phyloP scores from a whole-genome alignment of 2,329 filamentous ascomycete genomes.

The Ophiostoma australiae region DNA sequence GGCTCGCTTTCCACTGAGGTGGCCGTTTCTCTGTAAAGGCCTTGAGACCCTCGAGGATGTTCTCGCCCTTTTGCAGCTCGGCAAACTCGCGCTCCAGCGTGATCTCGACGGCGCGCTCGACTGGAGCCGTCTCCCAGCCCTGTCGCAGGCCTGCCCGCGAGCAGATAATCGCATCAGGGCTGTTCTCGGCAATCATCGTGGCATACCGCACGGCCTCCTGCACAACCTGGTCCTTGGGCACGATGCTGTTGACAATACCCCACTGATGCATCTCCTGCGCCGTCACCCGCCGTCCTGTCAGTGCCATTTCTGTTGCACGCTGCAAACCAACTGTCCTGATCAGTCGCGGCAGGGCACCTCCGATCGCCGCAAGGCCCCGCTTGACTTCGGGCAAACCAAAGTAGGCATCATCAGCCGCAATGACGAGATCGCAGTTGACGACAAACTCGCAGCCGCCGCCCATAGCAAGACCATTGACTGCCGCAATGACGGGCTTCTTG shows the following conservation, averaged over 20 bases:
- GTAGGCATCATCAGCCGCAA: slow-evolving; percentile 48
- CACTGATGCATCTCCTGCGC: slow-evolving; percentile 58
- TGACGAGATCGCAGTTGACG: slow-evolving; percentile 55
- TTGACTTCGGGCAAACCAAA: slow-evolving; percentile 64
- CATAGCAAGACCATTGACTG: slow-evolving; percentile 57
- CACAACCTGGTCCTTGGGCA: slow-evolving; percentile 46
- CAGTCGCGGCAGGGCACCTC: slow-evolving; percentile 64
- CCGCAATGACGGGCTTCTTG: slow-evolving; percentile 59
- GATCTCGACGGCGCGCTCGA: slow-evolving; percentile 29
- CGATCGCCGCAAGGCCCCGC: slow-evolving; percentile 64
- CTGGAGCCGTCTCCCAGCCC: slow-evolving; percentile 57
- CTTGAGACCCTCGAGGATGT: slow-evolving; percentile 32
- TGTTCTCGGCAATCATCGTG: slow-evolving; percentile 57
- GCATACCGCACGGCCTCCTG: slow-evolving; percentile 58
- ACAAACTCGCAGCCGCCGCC: slow-evolving; percentile 60
- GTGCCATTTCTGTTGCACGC: slow-evolving; percentile 66
- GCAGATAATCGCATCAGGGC: slow-evolving; percentile 70
- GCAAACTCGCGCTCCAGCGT: slow-evolving; percentile 30
- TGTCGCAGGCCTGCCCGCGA: slow-evolving; percentile 63
- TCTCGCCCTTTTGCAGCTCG: slow-evolving; percentile 27
- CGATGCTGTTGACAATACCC: slow-evolving; percentile 64
- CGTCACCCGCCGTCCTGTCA: slow-evolving; percentile 56
- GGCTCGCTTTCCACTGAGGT: slow-evolving; percentile 30
- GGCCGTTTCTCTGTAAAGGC: slow-evolving; percentile 31
- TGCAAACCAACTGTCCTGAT: slow-evolving; percentile 62